Percentiles rank a stretch among this genome's conserved stretches.
phyloP scores from a whole-genome alignment of 305 asterid species.

The Solanum chacoense region DNA sequence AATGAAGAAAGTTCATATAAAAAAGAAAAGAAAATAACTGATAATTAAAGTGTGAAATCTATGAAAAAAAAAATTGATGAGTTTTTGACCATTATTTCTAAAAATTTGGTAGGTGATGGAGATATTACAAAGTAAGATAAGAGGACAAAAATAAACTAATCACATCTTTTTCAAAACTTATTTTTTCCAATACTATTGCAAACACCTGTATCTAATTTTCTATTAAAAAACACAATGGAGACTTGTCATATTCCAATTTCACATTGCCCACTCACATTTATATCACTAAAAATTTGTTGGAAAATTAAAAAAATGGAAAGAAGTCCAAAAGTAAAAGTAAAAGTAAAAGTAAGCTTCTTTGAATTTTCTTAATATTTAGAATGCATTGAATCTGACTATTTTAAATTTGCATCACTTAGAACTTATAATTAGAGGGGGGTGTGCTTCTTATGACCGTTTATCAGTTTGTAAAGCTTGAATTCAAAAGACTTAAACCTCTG shows the following conservation, averaged over 20 bases:
- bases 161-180: conserved; percentile 20
- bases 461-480: neutral
- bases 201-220: conserved; percentile 26
- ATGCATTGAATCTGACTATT: neutral
- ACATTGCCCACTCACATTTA: conserved; percentile 14
- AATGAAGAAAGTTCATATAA: neutral
- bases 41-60: too few species aligned
- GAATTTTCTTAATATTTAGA: neutral
- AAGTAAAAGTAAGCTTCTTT: neutral
- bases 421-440: neutral
- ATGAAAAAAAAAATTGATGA: too few species aligned
- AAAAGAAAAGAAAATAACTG: too few species aligned
- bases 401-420: neutral
- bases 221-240: conserved; percentile 4
- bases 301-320: neutral
- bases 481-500: neutral
- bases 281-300: neutral
- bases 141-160: neutral
- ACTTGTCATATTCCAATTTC: conserved; percentile 29
- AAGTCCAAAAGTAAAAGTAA: neutral
- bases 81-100: neutral
- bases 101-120: neutral
- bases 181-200: conserved; percentile 21
- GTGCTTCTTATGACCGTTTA: neutral
- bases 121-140: conserved; percentile 9